Conservation (phyloP, 352 stramenopile species). For the Phytopythium oedochilum region DNA sequence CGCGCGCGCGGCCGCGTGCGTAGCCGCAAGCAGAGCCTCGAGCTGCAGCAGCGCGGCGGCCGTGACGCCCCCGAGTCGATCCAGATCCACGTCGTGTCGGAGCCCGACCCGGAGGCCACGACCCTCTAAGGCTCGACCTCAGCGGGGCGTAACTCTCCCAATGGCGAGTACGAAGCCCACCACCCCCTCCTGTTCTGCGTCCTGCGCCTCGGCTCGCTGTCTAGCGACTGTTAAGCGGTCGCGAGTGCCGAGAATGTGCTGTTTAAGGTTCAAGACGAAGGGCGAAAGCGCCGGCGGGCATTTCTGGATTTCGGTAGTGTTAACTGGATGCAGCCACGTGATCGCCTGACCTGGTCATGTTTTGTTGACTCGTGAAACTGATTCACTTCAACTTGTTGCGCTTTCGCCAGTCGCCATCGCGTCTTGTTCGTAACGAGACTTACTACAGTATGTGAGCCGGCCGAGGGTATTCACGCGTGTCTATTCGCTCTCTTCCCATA, state of each 20-base stretch:
- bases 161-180: not conserved
- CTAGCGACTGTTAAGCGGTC: not conserved
- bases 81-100: slow-evolving; percentile 4
- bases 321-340: too few relatives aligned
- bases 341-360: too few relatives aligned
- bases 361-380: too few relatives aligned
- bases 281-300: too few relatives aligned
- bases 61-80: not conserved
- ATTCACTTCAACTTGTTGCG: not conserved
- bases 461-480: too few relatives aligned
- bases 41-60: slow-evolving; percentile 1
- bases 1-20: slow-evolving; percentile 41
- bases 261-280: too few relatives aligned
- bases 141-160: not conserved
- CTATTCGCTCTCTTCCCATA: too few relatives aligned
- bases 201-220: not conserved
- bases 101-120: not conserved
- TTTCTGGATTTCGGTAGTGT: too few relatives aligned
- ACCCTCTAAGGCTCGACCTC: not conserved
- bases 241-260: not conserved
- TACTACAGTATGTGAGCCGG: not conserved
- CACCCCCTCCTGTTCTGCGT: not conserved
- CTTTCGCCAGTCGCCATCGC: not conserved
- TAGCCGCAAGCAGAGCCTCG: slow-evolving; percentile 17
- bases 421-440: too few relatives aligned